Base-by-base conservation (phyloP, 805 yeast species). In the Lipomyces sp. region DNA sequence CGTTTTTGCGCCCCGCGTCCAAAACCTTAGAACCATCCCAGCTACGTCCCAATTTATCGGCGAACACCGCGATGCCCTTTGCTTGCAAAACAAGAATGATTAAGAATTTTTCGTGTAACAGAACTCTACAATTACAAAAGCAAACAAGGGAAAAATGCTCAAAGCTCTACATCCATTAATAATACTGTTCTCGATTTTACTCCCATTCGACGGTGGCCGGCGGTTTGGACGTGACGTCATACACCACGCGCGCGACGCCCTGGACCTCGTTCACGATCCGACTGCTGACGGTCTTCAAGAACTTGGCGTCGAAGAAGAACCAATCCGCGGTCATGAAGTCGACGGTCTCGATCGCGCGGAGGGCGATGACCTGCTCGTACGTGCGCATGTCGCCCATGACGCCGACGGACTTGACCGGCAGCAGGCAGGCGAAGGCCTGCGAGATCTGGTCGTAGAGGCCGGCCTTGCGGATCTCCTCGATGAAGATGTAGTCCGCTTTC, bases 161-260 rank as follows among this genome's bases (percentile, higher is more conserved):
- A 1, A n/a, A 11, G 16, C 6, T n/a, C n/a, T n/a, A n/a, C n/a
- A n/a, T n/a, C n/a, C n/a, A n/a, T n/a, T n/a, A n/a, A n/a, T n/a
- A n/a, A n/a, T n/a, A n/a, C n/a, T n/a, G n/a, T n/a, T n/a, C 13
- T 7, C 26, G 22, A 32, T 14, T 11, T 38, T 83, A 91, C 75
- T 93, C 98, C 98, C 98, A 93, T 72, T 93, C 99, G 62, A 93
- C 98, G 55, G 99, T 93, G 55, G 99, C 98, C 57, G 99, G 99
- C 51, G 99, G 99, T 76, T 93, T 93, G 55, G 97, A 89, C 55
- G 98, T 93, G 70, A 93, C 90, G 71, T 93, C 99, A 72, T 93
- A 93, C 49, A 96, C 93, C 57, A 93, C 99, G 74, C 99, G 85
- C 50, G 98, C 97, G 65, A 93, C 98, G 69, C 99, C 99, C 62